Base-by-base conservation (phyloP, 2,329 filamentous ascomycete species). In the Neopestalotiopsis clavispora region DNA sequence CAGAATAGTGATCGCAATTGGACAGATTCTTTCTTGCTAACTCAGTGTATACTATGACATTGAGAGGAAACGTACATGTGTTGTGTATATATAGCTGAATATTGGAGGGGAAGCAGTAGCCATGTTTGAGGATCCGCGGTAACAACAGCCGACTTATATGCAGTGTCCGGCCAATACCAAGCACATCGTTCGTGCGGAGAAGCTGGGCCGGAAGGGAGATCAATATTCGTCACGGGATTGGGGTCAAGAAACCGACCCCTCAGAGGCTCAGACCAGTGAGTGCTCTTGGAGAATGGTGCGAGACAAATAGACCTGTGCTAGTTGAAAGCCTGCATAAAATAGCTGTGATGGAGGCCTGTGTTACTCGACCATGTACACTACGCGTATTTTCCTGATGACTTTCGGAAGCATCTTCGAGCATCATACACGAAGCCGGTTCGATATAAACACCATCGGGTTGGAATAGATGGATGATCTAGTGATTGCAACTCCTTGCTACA, bases 101-200 rank as follows among this genome's bases (percentile, higher is more conserved):
- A 52, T 23, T 9, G n/a, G 5, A 52, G n/a, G 34, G 10, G 34
- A 38, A 38, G 34, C 34, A 52, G 45, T 23, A 28, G n/a, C 30
- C 30, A 28, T 12, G 5, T 59, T 59, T 12, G 28, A 59, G 12
- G 57, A 17, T 17, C 57, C 57, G 30, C 14, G 57, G 57, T 61
- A 61, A 34, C 57, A 23, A 42, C 14, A 20, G n/a, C 59, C 20
- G 32, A 17, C 32, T 61, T 61, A 61, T 61, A 61, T 40, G 59
- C n/a, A 20, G 34, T 61, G 28, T 13, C 34, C 17, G 30, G 17
- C 59, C 59, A 61, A 61, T 61, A 61, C 59, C 28, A 20, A 20
- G 28, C 30, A 30, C 34, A 17, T 34, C 30, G 30, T 61, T 61
- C 30, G 59, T 61, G 59, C 59, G 59, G 59, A 61, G 59, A 61